phyloP scores from a whole-genome alignment of 495 filamentous ascomycete species.

The Aspergillus leporis region DNA sequence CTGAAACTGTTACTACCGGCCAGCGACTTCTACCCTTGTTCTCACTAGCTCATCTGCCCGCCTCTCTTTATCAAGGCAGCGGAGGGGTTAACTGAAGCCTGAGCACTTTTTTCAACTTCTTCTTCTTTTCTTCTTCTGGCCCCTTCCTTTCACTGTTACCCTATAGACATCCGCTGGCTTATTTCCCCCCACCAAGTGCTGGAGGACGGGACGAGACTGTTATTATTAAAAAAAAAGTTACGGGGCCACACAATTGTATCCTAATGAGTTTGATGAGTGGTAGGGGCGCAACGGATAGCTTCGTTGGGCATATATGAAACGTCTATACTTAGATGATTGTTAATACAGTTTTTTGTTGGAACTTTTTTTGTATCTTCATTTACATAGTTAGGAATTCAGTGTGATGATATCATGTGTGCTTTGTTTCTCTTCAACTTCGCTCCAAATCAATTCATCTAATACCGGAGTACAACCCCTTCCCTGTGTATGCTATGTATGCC shows the following conservation, averaged over 20 bases:
- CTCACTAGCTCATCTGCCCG: neutral
- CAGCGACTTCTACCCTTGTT: conserved; percentile 7
- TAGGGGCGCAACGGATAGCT: conserved; percentile 18
- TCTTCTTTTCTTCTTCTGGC: conserved; percentile 8
- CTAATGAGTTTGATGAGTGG: conserved; percentile 25
- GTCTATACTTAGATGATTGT: conserved; percentile 22
- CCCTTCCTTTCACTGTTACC: conserved; percentile 13
- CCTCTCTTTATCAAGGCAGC: neutral
- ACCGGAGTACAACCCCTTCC: neutral
- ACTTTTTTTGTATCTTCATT: neutral
- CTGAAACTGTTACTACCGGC: conserved; percentile 2
- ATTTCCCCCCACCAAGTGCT: conserved; percentile 30
- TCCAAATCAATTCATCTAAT: neutral
- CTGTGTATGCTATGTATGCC: neutral
- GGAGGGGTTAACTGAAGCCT: neutral
- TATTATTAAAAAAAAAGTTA: conserved; percentile 22
- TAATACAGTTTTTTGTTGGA: conserved; percentile 15
- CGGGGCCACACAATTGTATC: conserved; percentile 17
- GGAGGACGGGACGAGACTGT: conserved; percentile 21
- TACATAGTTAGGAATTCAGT: conserved; percentile 2
- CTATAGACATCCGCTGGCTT: conserved; percentile 22
- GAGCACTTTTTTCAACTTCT: neutral
- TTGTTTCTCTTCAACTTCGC: neutral
- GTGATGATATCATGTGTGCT: neutral
- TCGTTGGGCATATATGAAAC: conserved; percentile 8